Evolutionary conservation across 108 stramenopile genomes (phyloP).

Genomic region (Stephanodiscus triporus): DNA sequence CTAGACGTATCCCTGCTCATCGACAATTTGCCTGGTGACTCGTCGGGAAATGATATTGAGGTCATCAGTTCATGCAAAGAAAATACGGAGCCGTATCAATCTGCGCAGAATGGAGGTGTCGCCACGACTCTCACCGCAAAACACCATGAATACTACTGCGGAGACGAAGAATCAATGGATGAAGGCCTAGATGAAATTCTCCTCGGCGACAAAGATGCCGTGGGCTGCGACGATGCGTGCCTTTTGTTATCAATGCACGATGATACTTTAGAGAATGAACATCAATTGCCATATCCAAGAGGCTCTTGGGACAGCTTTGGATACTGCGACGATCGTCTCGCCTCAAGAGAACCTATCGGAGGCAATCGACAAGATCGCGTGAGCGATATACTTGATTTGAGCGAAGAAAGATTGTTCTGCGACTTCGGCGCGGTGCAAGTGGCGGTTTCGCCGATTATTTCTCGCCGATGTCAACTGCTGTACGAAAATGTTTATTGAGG

Average conservation of each 20-base stretch:
- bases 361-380: background rate
- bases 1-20: constrained; percentile 2
- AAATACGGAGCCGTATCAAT: background rate
- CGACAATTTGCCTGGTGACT: constrained; percentile 1
- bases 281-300: background rate
- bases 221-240: background rate
- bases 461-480: constrained; percentile 4
- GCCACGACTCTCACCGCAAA: background rate
- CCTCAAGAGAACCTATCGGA: background rate
- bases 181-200: constrained; percentile 6
- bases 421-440: background rate
- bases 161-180: background rate
- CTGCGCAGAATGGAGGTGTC: background rate
- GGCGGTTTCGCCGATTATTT: constrained; percentile 4
- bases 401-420: constrained; percentile 1
- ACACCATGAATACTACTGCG: background rate
- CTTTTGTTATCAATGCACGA: background rate
- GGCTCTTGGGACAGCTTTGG: background rate
- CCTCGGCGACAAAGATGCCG: background rate
- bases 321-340: background rate
- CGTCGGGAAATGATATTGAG: background rate
- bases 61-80: background rate
- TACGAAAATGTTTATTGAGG: no score
- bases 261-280: background rate
- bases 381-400: background rate